phyloP scores from a whole-genome alignment of 257 asterid species.

The Solanum infundibuliforme region DNA sequence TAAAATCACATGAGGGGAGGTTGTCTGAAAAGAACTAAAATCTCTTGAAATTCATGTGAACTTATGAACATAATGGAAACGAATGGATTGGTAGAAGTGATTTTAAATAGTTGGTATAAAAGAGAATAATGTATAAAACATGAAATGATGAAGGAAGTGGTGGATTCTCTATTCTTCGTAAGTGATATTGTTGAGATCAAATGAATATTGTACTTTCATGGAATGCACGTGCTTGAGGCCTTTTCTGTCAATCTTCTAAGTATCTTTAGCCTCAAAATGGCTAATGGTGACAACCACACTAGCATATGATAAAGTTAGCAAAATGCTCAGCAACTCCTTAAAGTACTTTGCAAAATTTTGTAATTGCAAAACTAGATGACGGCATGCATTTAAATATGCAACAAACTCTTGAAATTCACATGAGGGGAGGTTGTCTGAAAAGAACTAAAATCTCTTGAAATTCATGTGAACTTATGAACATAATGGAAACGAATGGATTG shows the following conservation, averaged over 20 bases:
- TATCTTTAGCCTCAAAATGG: not conserved
- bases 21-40: not conserved
- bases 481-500: not conserved
- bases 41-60: not conserved
- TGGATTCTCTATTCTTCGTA: not conserved
- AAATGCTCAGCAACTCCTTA: not conserved
- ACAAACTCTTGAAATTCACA: not conserved
- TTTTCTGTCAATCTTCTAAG: not conserved
- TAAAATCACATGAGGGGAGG: not conserved
- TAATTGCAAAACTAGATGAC: not conserved
- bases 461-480: not conserved
- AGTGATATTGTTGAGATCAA: not conserved
- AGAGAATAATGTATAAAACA: not conserved
- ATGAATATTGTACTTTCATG: not conserved
- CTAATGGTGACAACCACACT: not conserved
- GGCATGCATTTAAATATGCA: not conserved
- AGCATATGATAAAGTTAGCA: not conserved
- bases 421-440: no score
- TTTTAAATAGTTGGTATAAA: not conserved
- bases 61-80: not conserved
- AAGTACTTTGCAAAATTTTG: not conserved
- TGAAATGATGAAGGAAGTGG: not conserved
- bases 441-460: not conserved
- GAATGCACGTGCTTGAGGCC: not conserved
- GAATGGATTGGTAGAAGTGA: not conserved